phyloP scores from a whole-genome alignment of 139 green algal species.

The Coelastrella sp. region DNA sequence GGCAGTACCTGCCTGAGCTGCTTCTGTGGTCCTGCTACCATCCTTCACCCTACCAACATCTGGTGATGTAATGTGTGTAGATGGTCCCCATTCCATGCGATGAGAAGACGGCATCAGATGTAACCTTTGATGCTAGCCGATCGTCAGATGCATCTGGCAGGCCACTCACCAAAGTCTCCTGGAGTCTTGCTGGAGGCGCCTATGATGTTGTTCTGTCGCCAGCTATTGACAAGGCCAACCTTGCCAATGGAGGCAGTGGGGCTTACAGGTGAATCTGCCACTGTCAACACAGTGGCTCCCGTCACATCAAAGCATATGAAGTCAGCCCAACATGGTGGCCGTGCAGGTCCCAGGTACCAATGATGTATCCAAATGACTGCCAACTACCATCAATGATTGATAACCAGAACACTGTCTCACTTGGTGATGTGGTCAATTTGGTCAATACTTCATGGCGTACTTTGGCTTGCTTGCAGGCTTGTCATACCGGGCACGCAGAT shows the following conservation, averaged over 20 bases:
- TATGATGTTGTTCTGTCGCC: not conserved
- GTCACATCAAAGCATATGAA: not conserved
- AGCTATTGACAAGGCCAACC: slow-evolving; percentile 18
- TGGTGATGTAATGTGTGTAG: not conserved
- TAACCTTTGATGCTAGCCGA: slow-evolving; percentile 1
- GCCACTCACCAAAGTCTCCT: not conserved
- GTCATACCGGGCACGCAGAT: not conserved
- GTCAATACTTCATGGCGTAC: not conserved
- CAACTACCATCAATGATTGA: too few relatives aligned
- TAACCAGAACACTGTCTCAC: not conserved
- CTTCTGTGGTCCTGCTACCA: too few relatives aligned
- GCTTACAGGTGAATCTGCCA: not conserved
- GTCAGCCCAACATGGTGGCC: not conserved
- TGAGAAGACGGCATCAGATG: not conserved
- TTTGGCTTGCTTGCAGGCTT: not conserved
- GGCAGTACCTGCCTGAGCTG: too few relatives aligned
- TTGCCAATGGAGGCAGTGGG: not conserved
- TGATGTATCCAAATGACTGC: too few relatives aligned
- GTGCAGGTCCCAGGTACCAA: not conserved
- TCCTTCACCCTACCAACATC: not conserved
- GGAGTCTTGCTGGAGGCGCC: not conserved
- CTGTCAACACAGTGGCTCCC: not conserved
- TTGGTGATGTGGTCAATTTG: not conserved
- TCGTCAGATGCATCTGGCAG: slow-evolving; percentile 1
- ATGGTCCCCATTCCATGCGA: not conserved